Base-by-base conservation (phyloP, 176 grass and related monocot genomes). In the Aegilops sharonensis region DNA sequence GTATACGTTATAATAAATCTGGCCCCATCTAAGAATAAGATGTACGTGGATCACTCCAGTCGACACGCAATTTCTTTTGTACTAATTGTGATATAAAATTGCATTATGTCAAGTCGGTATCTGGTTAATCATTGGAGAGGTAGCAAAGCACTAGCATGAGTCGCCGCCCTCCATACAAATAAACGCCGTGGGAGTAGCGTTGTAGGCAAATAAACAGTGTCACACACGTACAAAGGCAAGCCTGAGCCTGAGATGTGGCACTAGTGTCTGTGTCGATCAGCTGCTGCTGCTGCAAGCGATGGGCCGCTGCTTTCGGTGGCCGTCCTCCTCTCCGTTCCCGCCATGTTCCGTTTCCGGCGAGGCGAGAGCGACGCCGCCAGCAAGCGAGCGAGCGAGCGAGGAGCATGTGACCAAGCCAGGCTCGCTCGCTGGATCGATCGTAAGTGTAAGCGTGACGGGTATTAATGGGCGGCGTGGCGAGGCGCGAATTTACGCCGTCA, bases 401-500 rank as follows among this genome's bases (percentile, higher is more conserved):
- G 47, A 56, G 27, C 74, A 77, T 77, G 74, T 77, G 74, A 56
- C 1, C 47, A 5, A 17, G 72, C 40, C 52, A 43, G 40, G 40
- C 40, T 43, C 40, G 40, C 32, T 34, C 3, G 27, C 40, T 42
- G 40, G 40, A 42, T 42, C 2, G 40, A 43, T 43, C 0, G 7
- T 59, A 59, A 21, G 54, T 59, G 54, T 8, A 21, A 59, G 18
- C 1, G 61, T 25, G 61, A 64, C 23, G 61, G 72, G 25, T 31
- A 54, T 76, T 76, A 31, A 76, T 76, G 73, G 25, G 45, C 73
- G 42, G 60, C 50, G 48, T 52, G 48, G 72, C 23, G 71, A 47
- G 11, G 72, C 25, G 24, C 60, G 56, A 65, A 65, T 80, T 47
- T 65, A 80, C 37, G 17, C 2, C 61, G 61, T 80, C 78, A 45